Conservation (phyloP, 768 basidiomycete species). For the Xerocomellus chrysenteron region DNA sequence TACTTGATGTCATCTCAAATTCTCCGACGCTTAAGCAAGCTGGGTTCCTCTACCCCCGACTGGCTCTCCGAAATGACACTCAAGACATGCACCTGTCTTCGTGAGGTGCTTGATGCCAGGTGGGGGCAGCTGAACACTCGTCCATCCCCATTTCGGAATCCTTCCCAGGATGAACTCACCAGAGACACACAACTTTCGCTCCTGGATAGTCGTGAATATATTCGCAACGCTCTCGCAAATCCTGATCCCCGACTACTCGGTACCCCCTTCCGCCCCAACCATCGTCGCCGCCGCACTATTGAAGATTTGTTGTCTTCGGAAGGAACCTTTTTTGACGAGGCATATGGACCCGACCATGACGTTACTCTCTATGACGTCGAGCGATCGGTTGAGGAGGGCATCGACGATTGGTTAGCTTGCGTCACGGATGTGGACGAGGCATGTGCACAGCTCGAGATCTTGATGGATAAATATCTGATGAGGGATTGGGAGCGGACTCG, state of each 20-base stretch:
- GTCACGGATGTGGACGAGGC: conserved; percentile 6
- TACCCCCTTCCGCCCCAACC: background rate
- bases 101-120: background rate
- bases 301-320: conserved; percentile 14
- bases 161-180: background rate
- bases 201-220: background rate
- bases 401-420: too few relatives aligned
- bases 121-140: background rate
- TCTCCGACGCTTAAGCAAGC: conserved; percentile 17
- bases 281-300: conserved; percentile 7
- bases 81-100: background rate
- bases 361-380: conserved; percentile 38
- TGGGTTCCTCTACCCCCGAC: background rate
- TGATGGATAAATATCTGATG: conserved; percentile 24
- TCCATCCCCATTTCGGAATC: background rate
- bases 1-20: conserved; percentile 24
- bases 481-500: background rate
- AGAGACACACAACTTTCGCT: background rate
- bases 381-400: conserved; percentile 27
- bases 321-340: conserved; percentile 4
- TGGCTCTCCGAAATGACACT: background rate
- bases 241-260: too few relatives aligned
- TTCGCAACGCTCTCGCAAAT: background rate
- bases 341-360: conserved; percentile 6
- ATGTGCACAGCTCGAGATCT: conserved; percentile 16